phyloP scores from a whole-genome alignment of 305 asterid genomes.

The Fraxinus velutina region DNA sequence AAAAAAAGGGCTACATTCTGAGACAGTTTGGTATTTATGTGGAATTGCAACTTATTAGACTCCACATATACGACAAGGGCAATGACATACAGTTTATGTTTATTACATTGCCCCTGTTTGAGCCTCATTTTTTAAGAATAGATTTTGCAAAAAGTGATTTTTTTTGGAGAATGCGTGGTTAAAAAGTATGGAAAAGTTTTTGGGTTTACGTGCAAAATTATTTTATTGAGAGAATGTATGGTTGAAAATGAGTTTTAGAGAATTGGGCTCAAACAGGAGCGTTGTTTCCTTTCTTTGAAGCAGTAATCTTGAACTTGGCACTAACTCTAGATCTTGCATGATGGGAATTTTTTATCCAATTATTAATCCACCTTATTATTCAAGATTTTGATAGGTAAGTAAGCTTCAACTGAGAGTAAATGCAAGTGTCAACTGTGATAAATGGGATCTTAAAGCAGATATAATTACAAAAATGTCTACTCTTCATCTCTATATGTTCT shows the following conservation, averaged over 20 bases:
- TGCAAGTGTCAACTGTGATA: background rate
- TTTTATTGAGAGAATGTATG: background rate
- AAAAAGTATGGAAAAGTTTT: background rate
- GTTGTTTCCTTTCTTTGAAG: constrained; percentile 1
- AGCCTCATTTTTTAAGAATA: background rate
- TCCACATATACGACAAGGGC: background rate
- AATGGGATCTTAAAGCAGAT: constrained; percentile 7
- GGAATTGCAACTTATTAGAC: background rate
- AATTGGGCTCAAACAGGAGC: background rate
- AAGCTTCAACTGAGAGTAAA: background rate
- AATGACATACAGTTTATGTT: background rate
- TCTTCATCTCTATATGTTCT: constrained; percentile 11
- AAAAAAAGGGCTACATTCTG: background rate
- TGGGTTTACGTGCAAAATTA: background rate
- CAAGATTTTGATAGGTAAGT: constrained; percentile 10
- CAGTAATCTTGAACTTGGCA: background rate
- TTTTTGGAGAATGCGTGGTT: background rate
- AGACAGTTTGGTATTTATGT: background rate
- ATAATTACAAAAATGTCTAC: background rate
- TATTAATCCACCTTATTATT: background rate
- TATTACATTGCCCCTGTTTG: background rate
- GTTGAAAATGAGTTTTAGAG: background rate
- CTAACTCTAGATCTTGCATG: constrained; percentile 4
- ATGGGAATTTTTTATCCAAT: background rate
- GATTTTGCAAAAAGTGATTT: background rate